phyloP scores from a whole-genome alignment of 495 filamentous ascomycete species.

The Neurospora sp. region DNA sequence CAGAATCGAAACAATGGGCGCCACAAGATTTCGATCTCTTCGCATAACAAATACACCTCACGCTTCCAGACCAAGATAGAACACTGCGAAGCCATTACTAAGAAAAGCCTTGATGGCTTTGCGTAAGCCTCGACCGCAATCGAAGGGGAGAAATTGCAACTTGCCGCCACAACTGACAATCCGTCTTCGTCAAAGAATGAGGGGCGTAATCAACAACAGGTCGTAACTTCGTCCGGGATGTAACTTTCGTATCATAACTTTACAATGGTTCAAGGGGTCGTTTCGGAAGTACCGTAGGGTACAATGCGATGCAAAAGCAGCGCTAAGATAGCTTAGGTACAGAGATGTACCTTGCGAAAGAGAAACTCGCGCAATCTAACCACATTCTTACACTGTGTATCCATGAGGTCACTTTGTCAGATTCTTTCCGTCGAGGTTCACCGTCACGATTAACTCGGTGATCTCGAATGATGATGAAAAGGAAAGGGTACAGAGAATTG shows the following conservation, averaged over 20 bases:
- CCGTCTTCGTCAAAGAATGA: background rate
- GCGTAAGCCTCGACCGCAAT: background rate
- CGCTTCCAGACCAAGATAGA: background rate
- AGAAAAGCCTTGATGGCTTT: background rate
- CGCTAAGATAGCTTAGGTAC: background rate
- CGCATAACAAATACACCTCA: background rate
- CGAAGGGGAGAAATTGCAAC: background rate
- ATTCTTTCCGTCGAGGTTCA: background rate
- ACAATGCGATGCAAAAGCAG: background rate
- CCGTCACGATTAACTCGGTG: background rate
- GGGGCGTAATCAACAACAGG: background rate
- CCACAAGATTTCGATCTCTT: background rate
- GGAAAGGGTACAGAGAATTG: background rate
- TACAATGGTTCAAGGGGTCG: background rate
- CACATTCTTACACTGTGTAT: constrained; percentile 7
- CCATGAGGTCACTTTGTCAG: constrained; percentile 11
- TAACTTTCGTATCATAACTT: background rate
- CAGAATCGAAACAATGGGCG: background rate
- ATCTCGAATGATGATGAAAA: background rate
- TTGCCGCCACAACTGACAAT: background rate
- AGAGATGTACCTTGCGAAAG: background rate
- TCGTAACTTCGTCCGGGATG: background rate
- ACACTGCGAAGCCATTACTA: background rate
- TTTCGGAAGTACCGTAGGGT: background rate
- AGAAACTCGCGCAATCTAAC: background rate